Percentiles rank a stretch among this genome's conserved stretches.
Evolutionary conservation across 306 rosid genomes (phyloP).

Genomic region (Malus orientalis): DNA sequence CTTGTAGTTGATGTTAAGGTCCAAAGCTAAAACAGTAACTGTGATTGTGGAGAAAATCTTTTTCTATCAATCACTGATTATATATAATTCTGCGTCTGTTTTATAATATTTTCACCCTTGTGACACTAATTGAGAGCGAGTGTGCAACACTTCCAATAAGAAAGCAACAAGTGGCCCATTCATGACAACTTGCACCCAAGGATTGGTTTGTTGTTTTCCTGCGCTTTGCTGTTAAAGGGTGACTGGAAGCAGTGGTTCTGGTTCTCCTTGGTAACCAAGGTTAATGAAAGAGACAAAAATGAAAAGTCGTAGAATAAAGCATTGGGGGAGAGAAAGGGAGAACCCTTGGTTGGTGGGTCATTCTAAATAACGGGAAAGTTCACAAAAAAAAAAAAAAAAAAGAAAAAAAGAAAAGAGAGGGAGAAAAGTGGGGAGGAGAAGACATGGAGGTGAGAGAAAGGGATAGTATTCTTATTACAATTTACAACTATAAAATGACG

Average conservation of each 20-base stretch:
- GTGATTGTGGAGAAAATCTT: background rate
- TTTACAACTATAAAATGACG: background rate
- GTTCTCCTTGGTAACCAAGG: background rate
- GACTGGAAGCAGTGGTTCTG: background rate
- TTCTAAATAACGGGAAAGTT: constrained; percentile 9
- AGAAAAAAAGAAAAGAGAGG: background rate
- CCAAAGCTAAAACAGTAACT: background rate
- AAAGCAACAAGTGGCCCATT: background rate
- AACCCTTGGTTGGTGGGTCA: constrained; percentile 6
- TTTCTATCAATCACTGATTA: background rate
- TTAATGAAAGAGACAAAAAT: constrained; percentile 8
- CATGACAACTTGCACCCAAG: constrained; percentile 4
- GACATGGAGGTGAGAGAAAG: constrained; percentile 5
- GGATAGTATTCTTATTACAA: background rate
- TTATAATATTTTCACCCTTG: too few relatives aligned
- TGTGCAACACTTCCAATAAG: background rate
- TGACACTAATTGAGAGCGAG: background rate
- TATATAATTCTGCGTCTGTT: background rate
- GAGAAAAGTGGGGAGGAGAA: constrained; percentile 4
- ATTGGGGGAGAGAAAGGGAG: background rate
- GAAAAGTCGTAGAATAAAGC: constrained; percentile 2
- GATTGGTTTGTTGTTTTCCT: background rate
- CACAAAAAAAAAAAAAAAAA: background rate
- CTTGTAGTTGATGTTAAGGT: background rate
- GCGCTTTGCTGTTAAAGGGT: background rate